Percentiles rank a stretch among this genome's conserved stretches.
These are phyloP conservation scores for Erythrophleum fordii DNA, from an alignment of 306 rosid species.

Conservation along the genomic window DNA sequence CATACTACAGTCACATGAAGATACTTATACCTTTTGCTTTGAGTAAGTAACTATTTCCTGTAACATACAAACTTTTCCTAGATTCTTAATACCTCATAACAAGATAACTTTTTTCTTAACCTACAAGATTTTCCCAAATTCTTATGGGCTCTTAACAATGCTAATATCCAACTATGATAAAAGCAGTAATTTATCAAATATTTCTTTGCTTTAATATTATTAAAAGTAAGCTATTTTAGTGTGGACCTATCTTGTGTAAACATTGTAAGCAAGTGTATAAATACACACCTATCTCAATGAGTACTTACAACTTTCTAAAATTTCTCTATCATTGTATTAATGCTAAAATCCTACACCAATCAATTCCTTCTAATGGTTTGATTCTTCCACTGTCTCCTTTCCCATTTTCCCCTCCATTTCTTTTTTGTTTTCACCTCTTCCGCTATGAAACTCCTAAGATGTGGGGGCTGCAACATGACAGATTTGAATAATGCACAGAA, in stretches of 20 bases:
- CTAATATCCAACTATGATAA: background rate
- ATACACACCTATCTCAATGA: background rate
- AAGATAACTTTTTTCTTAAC: background rate
- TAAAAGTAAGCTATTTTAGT: background rate
- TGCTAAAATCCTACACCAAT: background rate
- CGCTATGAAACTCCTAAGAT: too few relatives aligned
- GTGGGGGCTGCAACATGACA: too few relatives aligned
- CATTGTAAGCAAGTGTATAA: background rate
- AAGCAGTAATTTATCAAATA: background rate
- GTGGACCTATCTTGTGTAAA: background rate
- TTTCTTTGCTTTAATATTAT: background rate
- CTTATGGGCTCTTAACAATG: background rate
- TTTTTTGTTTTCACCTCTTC: background rate
- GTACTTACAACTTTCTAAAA: background rate
- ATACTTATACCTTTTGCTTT: background rate
- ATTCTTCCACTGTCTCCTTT: background rate
- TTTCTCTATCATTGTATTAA: background rate
- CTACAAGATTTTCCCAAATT: background rate
- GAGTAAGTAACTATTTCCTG: background rate
- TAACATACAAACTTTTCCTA: background rate
- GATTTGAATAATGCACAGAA: too few relatives aligned
- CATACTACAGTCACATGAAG: background rate
- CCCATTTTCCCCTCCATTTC: background rate
- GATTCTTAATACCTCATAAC: background rate
- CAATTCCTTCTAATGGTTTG: background rate